Evolutionary conservation across 768 basidiomycete species (phyloP).

Genomic region (Goffeauzyma gilvescens): DNA sequence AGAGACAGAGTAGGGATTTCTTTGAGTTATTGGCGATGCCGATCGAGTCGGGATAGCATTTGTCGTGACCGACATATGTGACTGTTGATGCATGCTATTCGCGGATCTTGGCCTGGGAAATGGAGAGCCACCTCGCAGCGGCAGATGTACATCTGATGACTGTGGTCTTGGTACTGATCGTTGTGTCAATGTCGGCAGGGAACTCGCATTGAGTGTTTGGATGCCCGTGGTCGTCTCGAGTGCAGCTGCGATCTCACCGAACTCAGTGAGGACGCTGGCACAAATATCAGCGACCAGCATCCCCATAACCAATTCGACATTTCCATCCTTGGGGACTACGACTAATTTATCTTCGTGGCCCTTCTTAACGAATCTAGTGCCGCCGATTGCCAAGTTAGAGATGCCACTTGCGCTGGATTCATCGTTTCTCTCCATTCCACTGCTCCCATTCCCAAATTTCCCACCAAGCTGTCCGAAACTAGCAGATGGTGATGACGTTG

Average conservation of each 20-base stretch:
- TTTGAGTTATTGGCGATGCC: too few species aligned
- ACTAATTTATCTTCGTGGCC: conserved; percentile 48
- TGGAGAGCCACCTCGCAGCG: too few species aligned
- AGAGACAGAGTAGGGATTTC: too few species aligned
- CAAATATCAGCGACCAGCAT: conserved; percentile 76
- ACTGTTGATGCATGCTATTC: conserved; percentile 12
- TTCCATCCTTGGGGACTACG: conserved; percentile 62
- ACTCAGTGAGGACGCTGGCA: conserved; percentile 65
- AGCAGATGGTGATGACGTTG: too few species aligned
- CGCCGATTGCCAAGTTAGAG: too few species aligned
- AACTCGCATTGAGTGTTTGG: conserved; percentile 44
- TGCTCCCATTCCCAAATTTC: too few species aligned
- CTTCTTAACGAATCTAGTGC: conserved; percentile 39
- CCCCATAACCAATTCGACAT: conserved; percentile 70
- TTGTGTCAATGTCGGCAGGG: conserved; percentile 29
- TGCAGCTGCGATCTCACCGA: conserved; percentile 60
- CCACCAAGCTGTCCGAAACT: too few species aligned
- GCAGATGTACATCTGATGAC: too few species aligned
- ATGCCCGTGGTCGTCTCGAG: conserved; percentile 70
- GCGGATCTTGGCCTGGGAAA: conserved; percentile 8
- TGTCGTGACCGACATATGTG: conserved; percentile 3
- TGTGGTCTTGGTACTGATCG: conserved; percentile 11
- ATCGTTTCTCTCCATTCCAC: too few species aligned
- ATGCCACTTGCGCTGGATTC: too few species aligned
- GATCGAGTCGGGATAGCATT: conserved; percentile 9